Evolutionary conservation across 352 stramenopile species (phyloP).

Genomic region (Pythium phragmiticola): DNA sequence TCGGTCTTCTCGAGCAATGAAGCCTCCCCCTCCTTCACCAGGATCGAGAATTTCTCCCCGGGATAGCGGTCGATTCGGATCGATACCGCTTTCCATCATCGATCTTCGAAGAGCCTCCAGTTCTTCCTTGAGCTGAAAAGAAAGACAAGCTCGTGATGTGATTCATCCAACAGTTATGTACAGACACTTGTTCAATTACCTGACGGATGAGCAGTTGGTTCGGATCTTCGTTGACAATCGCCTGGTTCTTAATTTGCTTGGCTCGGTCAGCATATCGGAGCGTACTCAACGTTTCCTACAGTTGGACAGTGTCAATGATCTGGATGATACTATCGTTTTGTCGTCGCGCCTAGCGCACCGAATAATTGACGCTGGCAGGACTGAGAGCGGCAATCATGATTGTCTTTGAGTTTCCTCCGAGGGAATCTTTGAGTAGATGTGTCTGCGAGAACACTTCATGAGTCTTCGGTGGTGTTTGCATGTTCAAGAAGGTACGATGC

Average conservation of each 20-base stretch:
- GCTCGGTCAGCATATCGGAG: slow-evolving; percentile 89
- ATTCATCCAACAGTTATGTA: background rate
- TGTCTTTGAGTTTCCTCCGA: slow-evolving; percentile 89
- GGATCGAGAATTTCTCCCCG: slow-evolving; percentile 29
- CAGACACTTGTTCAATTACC: slow-evolving; percentile 25
- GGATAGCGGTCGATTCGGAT: slow-evolving; percentile 45
- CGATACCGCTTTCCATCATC: slow-evolving; percentile 70
- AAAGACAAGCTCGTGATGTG: background rate
- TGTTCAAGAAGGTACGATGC: slow-evolving; percentile 4
- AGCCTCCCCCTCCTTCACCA: slow-evolving; percentile 3
- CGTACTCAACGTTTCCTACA: slow-evolving; percentile 88
- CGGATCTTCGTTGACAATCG: slow-evolving; percentile 91
- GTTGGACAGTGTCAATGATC: background rate
- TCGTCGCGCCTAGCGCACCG: slow-evolving; percentile 29
- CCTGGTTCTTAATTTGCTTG: slow-evolving; percentile 94
- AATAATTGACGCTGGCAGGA: slow-evolving; percentile 87
- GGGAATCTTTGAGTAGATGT: slow-evolving; percentile 80
- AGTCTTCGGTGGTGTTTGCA: background rate
- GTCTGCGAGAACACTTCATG: slow-evolving; percentile 37
- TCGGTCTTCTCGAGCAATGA: slow-evolving; percentile 16
- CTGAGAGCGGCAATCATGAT: slow-evolving; percentile 91
- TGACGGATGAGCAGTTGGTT: slow-evolving; percentile 86
- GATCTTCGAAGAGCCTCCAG: slow-evolving; percentile 63
- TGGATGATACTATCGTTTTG: background rate
- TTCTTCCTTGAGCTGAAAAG: slow-evolving; percentile 74